Percentiles rank a stretch among this genome's conserved stretches.
These are phyloP conservation scores for Alternaria angustiovoidea DNA, from an alignment of 2,329 filamentous ascomycete species.

Conservation along the genomic window DNA sequence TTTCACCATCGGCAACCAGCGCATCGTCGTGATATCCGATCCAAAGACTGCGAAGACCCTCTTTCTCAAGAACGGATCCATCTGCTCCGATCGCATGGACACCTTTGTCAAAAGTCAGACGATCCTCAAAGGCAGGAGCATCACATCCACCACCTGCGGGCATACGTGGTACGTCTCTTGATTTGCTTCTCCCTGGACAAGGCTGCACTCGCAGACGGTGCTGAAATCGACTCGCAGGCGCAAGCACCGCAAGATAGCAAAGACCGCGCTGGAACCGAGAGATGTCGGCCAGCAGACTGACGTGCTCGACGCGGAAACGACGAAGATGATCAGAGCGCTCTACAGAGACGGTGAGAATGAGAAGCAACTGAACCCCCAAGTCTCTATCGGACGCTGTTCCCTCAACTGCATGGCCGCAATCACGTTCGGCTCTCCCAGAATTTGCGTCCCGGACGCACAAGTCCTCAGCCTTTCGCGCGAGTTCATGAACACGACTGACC, in stretches of 20 bases:
- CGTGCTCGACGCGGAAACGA: conserved; percentile 26
- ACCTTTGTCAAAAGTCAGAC: conserved; percentile 4
- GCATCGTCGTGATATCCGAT: conserved; percentile 4
- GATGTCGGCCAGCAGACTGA: conserved; percentile 21
- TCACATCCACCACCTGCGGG: not conserved
- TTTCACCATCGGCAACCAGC: conserved; percentile 5
- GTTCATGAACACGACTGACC: not conserved
- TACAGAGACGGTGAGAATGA: conserved; percentile 18
- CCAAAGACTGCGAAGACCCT: not conserved
- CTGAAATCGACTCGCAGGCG: not conserved
- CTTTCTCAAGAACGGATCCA: not conserved
- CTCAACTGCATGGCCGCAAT: not conserved
- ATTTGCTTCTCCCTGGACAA: not conserved
- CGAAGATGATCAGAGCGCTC: conserved; percentile 24
- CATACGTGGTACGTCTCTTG: not conserved
- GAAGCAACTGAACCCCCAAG: not conserved
- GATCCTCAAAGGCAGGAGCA: conserved; percentile 1
- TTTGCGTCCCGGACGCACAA: not conserved
- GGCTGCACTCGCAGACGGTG: not conserved
- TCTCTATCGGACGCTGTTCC: not conserved
- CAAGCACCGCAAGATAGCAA: conserved; percentile 25
- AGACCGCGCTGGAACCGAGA: conserved; percentile 22
- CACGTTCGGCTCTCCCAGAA: not conserved
- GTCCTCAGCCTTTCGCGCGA: not conserved
- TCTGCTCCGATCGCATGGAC: not conserved